Conservation (phyloP, 306 rosid genomes). For the Citrullus amarus region DNA sequence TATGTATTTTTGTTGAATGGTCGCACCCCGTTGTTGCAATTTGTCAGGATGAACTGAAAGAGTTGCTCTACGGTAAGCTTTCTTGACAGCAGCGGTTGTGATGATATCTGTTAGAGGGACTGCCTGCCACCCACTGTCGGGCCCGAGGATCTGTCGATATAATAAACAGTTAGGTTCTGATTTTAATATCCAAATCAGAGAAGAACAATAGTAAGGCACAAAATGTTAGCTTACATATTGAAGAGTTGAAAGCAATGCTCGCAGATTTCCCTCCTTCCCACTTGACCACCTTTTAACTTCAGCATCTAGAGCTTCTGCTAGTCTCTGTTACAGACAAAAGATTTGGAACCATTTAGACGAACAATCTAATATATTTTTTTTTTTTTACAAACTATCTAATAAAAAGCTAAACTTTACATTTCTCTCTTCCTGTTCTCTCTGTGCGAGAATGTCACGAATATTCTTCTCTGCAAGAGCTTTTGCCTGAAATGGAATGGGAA, state of each 20-base stretch:
- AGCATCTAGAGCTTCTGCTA: conserved; percentile 70
- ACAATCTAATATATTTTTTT: neutral
- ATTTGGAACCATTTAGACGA: neutral
- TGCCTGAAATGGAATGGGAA: conserved; percentile 38
- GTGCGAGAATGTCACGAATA: conserved; percentile 64
- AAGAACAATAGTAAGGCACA: neutral
- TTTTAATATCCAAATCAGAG: neutral
- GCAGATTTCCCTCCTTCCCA: conserved; percentile 87
- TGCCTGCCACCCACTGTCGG: conserved; percentile 87
- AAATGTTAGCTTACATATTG: conserved; percentile 60
- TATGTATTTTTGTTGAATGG: conserved; percentile 72
- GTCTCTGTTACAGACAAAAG: conserved; percentile 46
- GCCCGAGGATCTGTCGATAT: conserved; percentile 66
- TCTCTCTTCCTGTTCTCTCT: conserved; percentile 82
- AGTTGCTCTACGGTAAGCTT: conserved; percentile 83
- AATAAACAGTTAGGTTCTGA: conserved; percentile 9
- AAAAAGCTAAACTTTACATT: conserved; percentile 24
- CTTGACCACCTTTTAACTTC: conserved; percentile 95
- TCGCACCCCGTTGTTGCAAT: conserved; percentile 92
- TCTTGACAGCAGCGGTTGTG: conserved; percentile 49
- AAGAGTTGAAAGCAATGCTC: conserved; percentile 88
- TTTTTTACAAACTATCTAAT: neutral
- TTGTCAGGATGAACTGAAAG: conserved; percentile 93
- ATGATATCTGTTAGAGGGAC: conserved; percentile 66
- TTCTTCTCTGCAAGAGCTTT: conserved; percentile 93